These are phyloP conservation scores for Butyriboletus loyo DNA, from an alignment of 768 basidiomycete species.

Conservation along the genomic window DNA sequence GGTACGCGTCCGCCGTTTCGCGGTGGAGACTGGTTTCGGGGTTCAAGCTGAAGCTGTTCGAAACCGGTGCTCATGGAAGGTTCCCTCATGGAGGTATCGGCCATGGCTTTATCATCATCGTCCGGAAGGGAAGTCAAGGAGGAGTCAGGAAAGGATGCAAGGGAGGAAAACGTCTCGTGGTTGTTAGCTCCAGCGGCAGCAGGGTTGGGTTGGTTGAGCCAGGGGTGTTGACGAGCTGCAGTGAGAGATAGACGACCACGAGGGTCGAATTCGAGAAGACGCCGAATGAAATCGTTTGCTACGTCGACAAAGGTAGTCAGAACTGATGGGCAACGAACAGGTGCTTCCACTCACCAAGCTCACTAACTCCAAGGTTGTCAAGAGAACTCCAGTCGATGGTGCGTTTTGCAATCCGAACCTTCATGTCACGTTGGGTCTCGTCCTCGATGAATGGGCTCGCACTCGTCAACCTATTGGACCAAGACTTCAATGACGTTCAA, in stretches of 20 bases:
- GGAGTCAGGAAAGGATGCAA: slow-evolving; percentile 13
- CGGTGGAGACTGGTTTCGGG: slow-evolving; percentile 8
- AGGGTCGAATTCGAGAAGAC: slow-evolving; percentile 67
- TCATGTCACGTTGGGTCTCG: slow-evolving; percentile 55
- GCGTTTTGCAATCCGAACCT: slow-evolving; percentile 56
- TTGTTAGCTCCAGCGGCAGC: background rate
- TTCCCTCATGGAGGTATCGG: slow-evolving; percentile 9
- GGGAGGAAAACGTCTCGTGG: slow-evolving; percentile 2
- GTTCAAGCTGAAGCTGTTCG: slow-evolving; percentile 33
- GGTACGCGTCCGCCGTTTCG: slow-evolving; percentile 16
- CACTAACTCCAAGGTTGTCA: slow-evolving; percentile 35
- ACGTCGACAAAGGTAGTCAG: slow-evolving; percentile 31
- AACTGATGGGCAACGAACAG: background rate
- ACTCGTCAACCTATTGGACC: slow-evolving; percentile 64
- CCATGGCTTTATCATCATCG: slow-evolving; percentile 19
- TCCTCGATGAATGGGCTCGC: slow-evolving; percentile 80
- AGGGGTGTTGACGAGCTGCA: slow-evolving; percentile 69
- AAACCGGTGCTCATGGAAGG: slow-evolving; percentile 33
- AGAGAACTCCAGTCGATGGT: slow-evolving; percentile 62
- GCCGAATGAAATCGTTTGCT: slow-evolving; percentile 66
- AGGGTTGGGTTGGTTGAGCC: slow-evolving; percentile 46
- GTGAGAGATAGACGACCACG: slow-evolving; percentile 64
- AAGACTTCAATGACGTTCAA: background rate
- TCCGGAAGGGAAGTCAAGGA: slow-evolving; percentile 24
- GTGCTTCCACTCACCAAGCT: slow-evolving; percentile 40